Percentiles rank a stretch among this genome's conserved stretches.
Conservation (phyloP, 441 rosid genomes). For the Adansonia grandidieri region DNA sequence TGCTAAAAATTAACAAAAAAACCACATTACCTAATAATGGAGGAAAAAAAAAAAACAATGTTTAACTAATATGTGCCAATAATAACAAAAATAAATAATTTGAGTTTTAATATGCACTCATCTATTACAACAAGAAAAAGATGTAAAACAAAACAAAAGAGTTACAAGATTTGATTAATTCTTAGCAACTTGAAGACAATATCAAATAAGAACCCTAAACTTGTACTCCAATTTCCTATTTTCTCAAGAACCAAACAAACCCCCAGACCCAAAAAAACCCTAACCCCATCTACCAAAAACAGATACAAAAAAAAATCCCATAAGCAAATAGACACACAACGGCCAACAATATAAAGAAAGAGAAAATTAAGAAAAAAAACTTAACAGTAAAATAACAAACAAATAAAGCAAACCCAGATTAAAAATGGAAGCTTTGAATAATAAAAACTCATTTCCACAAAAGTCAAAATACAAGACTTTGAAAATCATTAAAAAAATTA, state of each 20-base stretch:
- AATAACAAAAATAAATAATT: no score
- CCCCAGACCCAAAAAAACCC: background rate
- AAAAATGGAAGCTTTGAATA: background rate
- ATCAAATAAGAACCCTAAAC: background rate
- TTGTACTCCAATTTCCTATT: background rate
- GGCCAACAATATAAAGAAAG: background rate
- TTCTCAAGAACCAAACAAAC: background rate
- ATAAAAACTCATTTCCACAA: no score
- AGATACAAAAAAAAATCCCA: background rate
- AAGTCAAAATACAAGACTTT: background rate
- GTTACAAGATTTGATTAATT: no score
- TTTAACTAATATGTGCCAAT: no score
- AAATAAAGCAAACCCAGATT: background rate
- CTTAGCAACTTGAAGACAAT: background rate
- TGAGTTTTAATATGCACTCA: background rate
- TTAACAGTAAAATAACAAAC: no score
- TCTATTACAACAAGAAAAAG: background rate
- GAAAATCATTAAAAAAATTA: background rate
- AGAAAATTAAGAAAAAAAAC: no score
- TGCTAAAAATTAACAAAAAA: no score
- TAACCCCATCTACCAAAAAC: background rate
- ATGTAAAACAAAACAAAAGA: background rate
- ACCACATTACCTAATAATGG: no score
- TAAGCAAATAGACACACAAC: background rate
- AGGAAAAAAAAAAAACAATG: no score